Base-by-base conservation (phyloP, 495 filamentous ascomycete genomes). In the Durotheca rogersii region DNA sequence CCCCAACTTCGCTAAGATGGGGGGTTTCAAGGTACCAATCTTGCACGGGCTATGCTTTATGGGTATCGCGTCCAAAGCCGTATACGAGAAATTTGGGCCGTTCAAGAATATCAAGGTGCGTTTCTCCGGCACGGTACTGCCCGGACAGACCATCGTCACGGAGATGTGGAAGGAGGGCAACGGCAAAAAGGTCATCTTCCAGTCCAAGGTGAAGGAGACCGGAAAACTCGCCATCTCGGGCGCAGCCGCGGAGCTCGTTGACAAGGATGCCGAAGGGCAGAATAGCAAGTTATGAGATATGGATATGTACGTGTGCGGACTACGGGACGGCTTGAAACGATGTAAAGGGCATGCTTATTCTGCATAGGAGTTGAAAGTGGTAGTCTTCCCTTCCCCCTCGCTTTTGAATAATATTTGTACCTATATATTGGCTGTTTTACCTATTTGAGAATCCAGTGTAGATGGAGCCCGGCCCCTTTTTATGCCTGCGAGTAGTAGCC, bases 111-210 rank as follows among this genome's bases (percentile, higher is more conserved):
- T 97, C 68, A 98, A 98, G 81, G 93, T 96, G 4, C 73, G 93
- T 51, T 98, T 98, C 72, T 91, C 90, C 4, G 94, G 93, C 31
- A 86, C 89, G 9, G 93, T 98, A 1, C 58, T 92, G 17, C 94
- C 93, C 1, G 94, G 93, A 4, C 89, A 98, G 81, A 97, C 89
- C 41, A 80, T 98, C 27, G 81, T 83, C 61, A 97, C 91, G 21
- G 93, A 97, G 82, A 95, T 95, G 89, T 98, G 93, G 93, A 95
- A 90, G 80, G 90, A 92, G 65, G 87, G 83, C n/a, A 40, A 41
- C 35, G 80, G 79, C 53, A 86, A 81, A 61, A 86, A 81, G 62
- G 84, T 98, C 18, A 70, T 96, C 37, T 98, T 98, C 78, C 90
- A 97, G 80, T 82, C 84, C 14, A 92, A 81, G 64, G 93, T 98